Conservation (phyloP, 345 rosid species). For the Bretschneidera sinensis region DNA sequence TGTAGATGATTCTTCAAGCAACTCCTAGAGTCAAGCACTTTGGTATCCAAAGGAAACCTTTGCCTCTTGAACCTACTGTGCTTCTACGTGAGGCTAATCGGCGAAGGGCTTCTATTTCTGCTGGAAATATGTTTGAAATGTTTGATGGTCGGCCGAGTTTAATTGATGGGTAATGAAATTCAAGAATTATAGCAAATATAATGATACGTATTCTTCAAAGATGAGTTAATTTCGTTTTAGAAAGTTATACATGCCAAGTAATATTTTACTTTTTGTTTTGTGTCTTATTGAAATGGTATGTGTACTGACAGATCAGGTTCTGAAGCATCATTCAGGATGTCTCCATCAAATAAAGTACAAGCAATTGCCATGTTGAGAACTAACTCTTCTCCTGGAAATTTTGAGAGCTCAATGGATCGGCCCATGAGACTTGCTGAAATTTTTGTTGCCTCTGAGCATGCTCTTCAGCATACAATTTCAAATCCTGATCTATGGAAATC, state of each 20-base stretch:
- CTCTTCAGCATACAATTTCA: slow-evolving; percentile 68
- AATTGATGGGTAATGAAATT: slow-evolving; percentile 67
- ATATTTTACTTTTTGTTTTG: slow-evolving; percentile 4
- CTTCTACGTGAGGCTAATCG: slow-evolving; percentile 94
- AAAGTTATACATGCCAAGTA: background rate
- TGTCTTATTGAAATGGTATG: slow-evolving; percentile 28
- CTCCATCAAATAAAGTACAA: slow-evolving; percentile 42
- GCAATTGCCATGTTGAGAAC: slow-evolving; percentile 56
- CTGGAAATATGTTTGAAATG: slow-evolving; percentile 77
- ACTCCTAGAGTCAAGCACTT: slow-evolving; percentile 71
- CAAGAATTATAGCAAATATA: slow-evolving; percentile 12
- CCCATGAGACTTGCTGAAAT: slow-evolving; percentile 98
- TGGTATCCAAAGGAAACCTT: slow-evolving; percentile 74
- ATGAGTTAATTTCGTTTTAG: slow-evolving; percentile 6
- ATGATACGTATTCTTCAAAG: slow-evolving; percentile 4
- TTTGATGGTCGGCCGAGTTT: slow-evolving; percentile 50
- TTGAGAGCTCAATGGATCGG: slow-evolving; percentile 74
- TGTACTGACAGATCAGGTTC: slow-evolving; percentile 66
- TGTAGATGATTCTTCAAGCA: slow-evolving; percentile 78
- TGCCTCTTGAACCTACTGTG: slow-evolving; percentile 95
- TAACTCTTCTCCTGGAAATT: slow-evolving; percentile 77
- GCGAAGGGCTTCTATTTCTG: slow-evolving; percentile 95
- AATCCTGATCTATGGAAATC: slow-evolving; percentile 60
- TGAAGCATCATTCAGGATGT: slow-evolving; percentile 42
- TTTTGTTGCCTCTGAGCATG: slow-evolving; percentile 90